Evolutionary conservation across 2,329 filamentous ascomycete species (phyloP).

Genomic region (Ophiosphaerella herpotricha): DNA sequence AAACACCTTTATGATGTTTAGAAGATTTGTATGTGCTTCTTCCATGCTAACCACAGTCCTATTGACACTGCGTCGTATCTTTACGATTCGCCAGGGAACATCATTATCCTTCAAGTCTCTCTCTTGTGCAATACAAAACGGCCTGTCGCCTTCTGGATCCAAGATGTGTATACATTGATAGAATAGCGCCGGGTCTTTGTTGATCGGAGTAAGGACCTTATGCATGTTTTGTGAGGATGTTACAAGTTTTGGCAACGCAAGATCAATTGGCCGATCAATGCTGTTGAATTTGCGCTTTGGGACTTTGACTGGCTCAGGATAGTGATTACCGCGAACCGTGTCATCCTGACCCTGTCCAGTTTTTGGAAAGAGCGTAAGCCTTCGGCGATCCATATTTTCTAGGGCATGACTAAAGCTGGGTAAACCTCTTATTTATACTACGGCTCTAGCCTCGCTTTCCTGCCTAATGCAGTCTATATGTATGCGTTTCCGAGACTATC

Average conservation of each 20-base stretch:
- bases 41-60: conserved; percentile 7
- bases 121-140: conserved; percentile 11
- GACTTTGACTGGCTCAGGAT: background rate
- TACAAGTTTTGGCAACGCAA: conserved; percentile 1
- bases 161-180: conserved; percentile 15
- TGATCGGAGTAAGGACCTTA: conserved; percentile 8
- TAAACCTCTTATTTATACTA: too few species aligned
- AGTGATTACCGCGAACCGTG: background rate
- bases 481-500: too few species aligned
- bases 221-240: background rate
- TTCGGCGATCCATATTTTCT: conserved; percentile 5
- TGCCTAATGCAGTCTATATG: background rate
- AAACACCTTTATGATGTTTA: conserved; percentile 18
- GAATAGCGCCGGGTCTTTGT: conserved; percentile 2
- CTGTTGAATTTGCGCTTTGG: conserved; percentile 3
- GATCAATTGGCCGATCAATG: background rate
- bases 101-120: background rate
- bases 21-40: conserved; percentile 10
- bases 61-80: conserved; percentile 8
- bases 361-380: conserved; percentile 16
- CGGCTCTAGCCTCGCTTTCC: background rate
- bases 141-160: conserved; percentile 10
- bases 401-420: background rate
- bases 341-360: background rate
- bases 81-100: conserved; percentile 8